These are phyloP conservation scores for Lentinula aciculospora DNA, from an alignment of 768 basidiomycete genomes.

Conservation along the genomic window DNA sequence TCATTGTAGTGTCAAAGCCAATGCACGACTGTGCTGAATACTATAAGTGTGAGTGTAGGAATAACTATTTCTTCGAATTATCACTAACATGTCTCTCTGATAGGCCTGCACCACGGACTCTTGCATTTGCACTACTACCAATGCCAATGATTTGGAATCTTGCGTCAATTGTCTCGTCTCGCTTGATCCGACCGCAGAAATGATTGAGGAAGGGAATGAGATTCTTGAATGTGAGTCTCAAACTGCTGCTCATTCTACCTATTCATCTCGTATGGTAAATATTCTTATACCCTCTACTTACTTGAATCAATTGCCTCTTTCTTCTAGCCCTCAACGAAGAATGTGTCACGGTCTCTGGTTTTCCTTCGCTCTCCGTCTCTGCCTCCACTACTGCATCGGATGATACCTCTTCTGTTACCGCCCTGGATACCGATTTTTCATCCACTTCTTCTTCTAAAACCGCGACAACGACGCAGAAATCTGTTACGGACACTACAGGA, in stretches of 20 bases:
- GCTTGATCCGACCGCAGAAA: not conserved
- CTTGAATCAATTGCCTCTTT: too few species aligned
- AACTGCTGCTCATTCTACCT: too few species aligned
- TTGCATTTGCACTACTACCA: not conserved
- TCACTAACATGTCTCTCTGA: not conserved
- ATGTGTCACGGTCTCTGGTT: not conserved
- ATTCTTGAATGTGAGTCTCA: not conserved
- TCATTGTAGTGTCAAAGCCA: not conserved
- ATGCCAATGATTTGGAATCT: not conserved
- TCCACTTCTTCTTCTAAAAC: not conserved
- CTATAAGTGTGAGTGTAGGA: not conserved
- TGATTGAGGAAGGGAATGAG: not conserved
- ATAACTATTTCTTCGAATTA: too few species aligned
- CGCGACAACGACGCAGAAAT: not conserved
- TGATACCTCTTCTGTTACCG: not conserved
- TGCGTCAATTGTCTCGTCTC: constrained; percentile 2
- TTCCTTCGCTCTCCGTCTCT: not conserved
- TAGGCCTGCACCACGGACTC: not conserved
- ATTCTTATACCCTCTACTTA: not conserved
- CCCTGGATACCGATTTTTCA: not conserved
- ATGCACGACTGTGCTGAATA: not conserved
- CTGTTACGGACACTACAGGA: not conserved
- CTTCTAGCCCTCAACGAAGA: not conserved
- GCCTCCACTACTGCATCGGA: not conserved
- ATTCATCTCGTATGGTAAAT: too few species aligned